phyloP scores from a whole-genome alignment of 139 green algal species.

The Klebsormidium nitens region DNA sequence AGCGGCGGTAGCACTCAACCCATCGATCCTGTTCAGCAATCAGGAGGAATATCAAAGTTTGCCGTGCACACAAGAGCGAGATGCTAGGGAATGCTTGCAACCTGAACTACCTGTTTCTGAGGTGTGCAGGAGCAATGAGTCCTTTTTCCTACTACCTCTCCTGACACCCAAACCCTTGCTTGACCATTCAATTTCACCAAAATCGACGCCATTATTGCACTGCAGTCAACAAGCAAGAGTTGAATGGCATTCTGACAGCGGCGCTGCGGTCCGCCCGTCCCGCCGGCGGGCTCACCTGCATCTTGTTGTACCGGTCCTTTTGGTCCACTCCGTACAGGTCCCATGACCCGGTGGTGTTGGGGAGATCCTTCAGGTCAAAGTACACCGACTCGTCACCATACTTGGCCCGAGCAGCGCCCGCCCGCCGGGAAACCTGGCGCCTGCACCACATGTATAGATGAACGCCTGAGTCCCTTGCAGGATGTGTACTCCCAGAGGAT shows the following conservation, averaged over 20 bases:
- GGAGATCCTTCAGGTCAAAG: conserved; percentile 45
- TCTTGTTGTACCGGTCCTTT: conserved; percentile 20
- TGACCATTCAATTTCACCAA: background rate
- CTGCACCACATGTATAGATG: too few species aligned
- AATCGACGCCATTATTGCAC: background rate
- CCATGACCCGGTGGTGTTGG: conserved; percentile 44
- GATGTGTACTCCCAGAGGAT: too few species aligned
- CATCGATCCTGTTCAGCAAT: background rate
- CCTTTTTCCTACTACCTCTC: background rate
- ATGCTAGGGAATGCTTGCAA: background rate
- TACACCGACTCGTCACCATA: conserved; percentile 43
- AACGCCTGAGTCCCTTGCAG: too few species aligned
- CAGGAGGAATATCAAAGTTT: background rate
- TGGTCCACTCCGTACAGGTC: conserved; percentile 42
- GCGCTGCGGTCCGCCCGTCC: background rate
- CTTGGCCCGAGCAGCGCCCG: conserved; percentile 37
- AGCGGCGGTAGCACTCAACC: background rate
- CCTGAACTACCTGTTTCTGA: background rate
- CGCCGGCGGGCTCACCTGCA: conserved; percentile 13
- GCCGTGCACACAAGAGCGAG: background rate
- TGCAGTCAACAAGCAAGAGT: background rate
- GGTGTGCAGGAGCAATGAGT: background rate
- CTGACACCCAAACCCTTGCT: background rate
- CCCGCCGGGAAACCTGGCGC: conserved; percentile 11
- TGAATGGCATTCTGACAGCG: background rate